These are phyloP conservation scores for Crithidia acanthocephali DNA, from an alignment of 208 protist genomes.

Conservation along the genomic window DNA sequence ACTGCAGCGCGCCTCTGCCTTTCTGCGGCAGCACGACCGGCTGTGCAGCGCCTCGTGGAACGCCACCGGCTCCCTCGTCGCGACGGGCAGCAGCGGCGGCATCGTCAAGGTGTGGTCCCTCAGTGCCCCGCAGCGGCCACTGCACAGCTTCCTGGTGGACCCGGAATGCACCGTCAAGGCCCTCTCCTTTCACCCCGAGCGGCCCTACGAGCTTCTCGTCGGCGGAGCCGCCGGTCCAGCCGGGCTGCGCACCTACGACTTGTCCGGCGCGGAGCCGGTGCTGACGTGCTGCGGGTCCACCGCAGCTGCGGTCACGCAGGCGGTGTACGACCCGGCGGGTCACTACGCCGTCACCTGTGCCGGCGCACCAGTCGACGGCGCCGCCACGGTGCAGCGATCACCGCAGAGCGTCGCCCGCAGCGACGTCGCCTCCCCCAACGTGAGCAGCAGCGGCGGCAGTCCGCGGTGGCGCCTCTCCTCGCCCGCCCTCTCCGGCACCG, in stretches of 20 bases:
- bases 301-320: slow-evolving; percentile 61
- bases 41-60: slow-evolving; percentile 76
- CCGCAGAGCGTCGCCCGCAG: not conserved
- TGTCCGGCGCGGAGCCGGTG: slow-evolving; percentile 44
- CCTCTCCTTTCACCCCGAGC: slow-evolving; percentile 69
- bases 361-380: slow-evolving; percentile 21
- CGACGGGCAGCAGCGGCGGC: slow-evolving; percentile 61
- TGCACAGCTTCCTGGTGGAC: slow-evolving; percentile 44
- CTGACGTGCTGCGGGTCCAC: slow-evolving; percentile 43
- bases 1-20: slow-evolving; percentile 36
- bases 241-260: slow-evolving; percentile 62
- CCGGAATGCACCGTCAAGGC: slow-evolving; percentile 57
- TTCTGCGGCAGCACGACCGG: slow-evolving; percentile 46
- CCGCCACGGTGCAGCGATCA: not conserved
- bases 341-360: slow-evolving; percentile 64
- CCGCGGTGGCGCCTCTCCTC: slow-evolving; percentile 21
- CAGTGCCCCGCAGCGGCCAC: slow-evolving; percentile 38
- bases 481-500: slow-evolving; percentile 16
- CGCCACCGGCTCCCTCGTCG: slow-evolving; percentile 63
- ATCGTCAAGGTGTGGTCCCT: slow-evolving; percentile 72
- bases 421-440: not conserved
- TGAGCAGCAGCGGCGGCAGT: slow-evolving; percentile 12
- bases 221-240: slow-evolving; percentile 46
- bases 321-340: slow-evolving; percentile 78
- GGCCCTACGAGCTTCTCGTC: slow-evolving; percentile 66